Evolutionary conservation across 176 grass and related monocot species (phyloP).

Genomic region (Avena insularis): DNA sequence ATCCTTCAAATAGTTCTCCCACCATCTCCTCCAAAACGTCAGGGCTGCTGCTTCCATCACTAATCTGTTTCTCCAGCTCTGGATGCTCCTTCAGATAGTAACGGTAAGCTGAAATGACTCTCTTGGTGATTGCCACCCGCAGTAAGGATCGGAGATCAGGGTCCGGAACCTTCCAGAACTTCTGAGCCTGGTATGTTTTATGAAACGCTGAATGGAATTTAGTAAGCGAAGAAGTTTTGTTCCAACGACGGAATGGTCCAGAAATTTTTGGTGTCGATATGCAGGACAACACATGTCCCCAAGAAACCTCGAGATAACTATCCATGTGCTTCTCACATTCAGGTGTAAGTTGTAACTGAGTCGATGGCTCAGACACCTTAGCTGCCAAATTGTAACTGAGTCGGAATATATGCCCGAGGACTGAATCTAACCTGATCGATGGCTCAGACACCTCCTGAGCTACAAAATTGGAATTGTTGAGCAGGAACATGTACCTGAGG

Average conservation of each 20-base stretch:
- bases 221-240: neutral
- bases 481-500: neutral
- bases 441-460: neutral
- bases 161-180: neutral
- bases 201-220: neutral
- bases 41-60: neutral
- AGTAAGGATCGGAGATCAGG: neutral
- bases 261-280: neutral
- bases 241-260: too few species aligned
- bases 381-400: neutral
- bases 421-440: too few species aligned
- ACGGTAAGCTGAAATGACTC: neutral
- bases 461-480: constrained; percentile 1
- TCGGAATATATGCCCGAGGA: neutral
- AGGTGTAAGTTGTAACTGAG: too few species aligned
- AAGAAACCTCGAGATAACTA: neutral
- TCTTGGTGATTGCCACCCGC: neutral
- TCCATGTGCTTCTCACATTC: neutral
- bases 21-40: neutral
- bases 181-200: neutral
- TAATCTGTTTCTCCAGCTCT: neutral
- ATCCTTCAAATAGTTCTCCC: neutral
- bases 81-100: neutral
- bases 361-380: neutral
- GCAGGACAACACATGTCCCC: neutral